Conservation (phyloP, 805 yeast species). For the Starmera pachycereana region DNA sequence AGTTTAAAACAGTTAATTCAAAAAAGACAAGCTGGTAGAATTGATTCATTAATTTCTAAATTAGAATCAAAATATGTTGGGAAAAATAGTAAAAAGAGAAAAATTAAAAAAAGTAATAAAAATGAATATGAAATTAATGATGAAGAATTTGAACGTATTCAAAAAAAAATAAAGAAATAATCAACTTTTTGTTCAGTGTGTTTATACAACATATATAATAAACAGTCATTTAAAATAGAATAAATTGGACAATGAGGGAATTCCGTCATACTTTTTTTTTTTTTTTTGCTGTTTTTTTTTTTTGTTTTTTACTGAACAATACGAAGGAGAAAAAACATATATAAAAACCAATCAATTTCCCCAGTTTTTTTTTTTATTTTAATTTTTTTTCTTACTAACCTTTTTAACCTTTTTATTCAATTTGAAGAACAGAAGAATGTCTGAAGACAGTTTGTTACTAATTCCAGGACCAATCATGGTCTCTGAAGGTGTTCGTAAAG, state of each 20-base stretch:
- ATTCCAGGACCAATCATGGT: slow-evolving; percentile 87
- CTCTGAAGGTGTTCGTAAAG: slow-evolving; percentile 65
- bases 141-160: slow-evolving; percentile 39
- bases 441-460: slow-evolving; percentile 32
- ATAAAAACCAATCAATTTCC: not conserved
- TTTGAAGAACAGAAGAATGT: no score
- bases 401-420: no score
- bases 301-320: no score
- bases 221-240: not conserved
- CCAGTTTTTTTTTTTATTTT: not conserved
- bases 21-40: slow-evolving; percentile 30
- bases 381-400: no score
- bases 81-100: slow-evolving; percentile 4
- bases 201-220: not conserved
- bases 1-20: slow-evolving; percentile 41
- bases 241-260: no score
- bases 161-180: slow-evolving; percentile 26
- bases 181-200: not conserved
- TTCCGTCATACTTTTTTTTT: not conserved
- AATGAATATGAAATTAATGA: slow-evolving; percentile 31
- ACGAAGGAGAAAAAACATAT: not conserved
- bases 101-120: slow-evolving; percentile 22
- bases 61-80: slow-evolving; percentile 41
- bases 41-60: slow-evolving; percentile 35
- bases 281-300: no score